These are phyloP conservation scores for Westerdykella ornata DNA, from an alignment of 2,329 filamentous ascomycete species.

Conservation along the genomic window DNA sequence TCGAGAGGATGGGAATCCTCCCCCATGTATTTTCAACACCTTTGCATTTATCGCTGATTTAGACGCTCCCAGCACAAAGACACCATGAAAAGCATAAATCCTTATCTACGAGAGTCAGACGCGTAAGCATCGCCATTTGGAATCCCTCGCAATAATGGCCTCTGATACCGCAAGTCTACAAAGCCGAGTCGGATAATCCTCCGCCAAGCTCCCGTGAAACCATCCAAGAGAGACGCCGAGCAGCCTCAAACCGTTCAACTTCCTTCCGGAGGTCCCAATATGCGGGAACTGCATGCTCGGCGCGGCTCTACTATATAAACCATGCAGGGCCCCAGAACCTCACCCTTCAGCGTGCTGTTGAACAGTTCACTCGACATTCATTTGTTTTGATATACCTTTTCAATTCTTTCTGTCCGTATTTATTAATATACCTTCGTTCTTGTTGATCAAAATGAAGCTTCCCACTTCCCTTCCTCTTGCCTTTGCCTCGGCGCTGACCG, in stretches of 20 bases:
- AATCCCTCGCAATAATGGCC: no score
- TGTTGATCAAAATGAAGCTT: constrained; percentile 13
- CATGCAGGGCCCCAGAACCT: not conserved
- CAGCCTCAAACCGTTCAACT: not conserved
- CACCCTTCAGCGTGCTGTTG: constrained; percentile 13
- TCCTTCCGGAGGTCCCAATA: not conserved
- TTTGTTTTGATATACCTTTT: constrained; percentile 3
- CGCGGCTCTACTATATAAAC: not conserved
- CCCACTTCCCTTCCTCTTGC: constrained; percentile 3
- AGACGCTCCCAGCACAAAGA: no score
- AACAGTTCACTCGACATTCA: constrained; percentile 15
- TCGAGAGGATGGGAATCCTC: no score
- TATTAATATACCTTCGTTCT: constrained; percentile 3
- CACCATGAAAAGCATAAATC: no score
- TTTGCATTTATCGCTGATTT: no score
- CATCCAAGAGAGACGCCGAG: not conserved
- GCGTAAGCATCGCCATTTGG: no score
- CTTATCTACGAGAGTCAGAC: no score
- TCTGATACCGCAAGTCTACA: not conserved
- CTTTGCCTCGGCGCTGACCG: constrained; percentile 9
- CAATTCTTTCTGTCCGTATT: not conserved
- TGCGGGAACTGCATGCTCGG: not conserved
- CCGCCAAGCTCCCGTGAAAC: not conserved
- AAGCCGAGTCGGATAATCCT: not conserved
- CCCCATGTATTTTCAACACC: no score